A percentile compares a stretch with the other conserved stretches of the same genome.
Conservation (phyloP, 129 eudicot species). For the Saussurea involucrata region DNA sequence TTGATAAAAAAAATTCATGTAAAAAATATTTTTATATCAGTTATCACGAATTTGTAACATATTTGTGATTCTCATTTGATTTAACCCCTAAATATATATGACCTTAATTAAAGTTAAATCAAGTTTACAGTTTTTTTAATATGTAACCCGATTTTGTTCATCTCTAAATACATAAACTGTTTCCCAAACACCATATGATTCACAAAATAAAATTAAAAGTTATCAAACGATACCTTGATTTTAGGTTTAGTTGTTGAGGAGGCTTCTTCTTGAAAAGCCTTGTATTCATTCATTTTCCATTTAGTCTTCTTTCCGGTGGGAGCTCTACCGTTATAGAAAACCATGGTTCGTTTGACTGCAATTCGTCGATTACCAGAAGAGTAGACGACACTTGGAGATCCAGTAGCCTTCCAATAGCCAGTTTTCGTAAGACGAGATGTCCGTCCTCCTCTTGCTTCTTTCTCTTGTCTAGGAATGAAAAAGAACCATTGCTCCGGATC, state of each 20-base stretch:
- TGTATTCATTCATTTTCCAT: constrained; percentile 83
- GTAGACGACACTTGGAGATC: constrained; percentile 57
- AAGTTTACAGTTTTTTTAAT: neutral
- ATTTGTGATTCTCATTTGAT: no score
- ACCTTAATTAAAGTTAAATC: neutral
- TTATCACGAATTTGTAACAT: no score
- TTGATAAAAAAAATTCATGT: no score
- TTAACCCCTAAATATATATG: no score
- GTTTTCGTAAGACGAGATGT: constrained; percentile 51
- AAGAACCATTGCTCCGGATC: constrained; percentile 74
- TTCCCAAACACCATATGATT: neutral
- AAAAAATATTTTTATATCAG: no score
- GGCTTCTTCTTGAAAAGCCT: constrained; percentile 28
- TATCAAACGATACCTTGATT: constrained; percentile 16
- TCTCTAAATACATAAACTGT: neutral
- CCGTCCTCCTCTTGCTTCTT: constrained; percentile 60
- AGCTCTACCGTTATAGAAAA: constrained; percentile 66
- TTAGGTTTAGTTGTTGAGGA: constrained; percentile 28
- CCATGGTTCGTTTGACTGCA: constrained; percentile 65
- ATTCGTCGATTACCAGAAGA: constrained; percentile 44
- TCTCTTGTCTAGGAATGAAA: constrained; percentile 55
- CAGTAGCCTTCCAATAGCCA: constrained; percentile 80
- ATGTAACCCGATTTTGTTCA: neutral
- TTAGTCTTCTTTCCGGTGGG: constrained; percentile 52
- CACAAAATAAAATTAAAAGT: neutral